Evolutionary conservation across 805 yeast genomes (phyloP).

Genomic region (Monosporozyma siamensis): DNA sequence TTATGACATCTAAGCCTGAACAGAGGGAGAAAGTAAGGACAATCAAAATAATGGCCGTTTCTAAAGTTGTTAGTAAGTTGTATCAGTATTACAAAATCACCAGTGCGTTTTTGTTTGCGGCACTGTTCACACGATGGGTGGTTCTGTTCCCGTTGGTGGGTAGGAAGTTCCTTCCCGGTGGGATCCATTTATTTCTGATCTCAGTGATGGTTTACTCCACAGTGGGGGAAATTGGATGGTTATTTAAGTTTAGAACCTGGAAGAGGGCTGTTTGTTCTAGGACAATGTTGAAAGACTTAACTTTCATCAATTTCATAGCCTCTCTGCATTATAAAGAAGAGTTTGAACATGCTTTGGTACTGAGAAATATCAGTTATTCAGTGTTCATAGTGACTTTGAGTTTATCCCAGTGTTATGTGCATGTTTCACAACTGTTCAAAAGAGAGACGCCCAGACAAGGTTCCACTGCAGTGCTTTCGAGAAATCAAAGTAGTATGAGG

Average conservation of each 20-base stretch:
- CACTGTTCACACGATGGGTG: slow-evolving; percentile 36
- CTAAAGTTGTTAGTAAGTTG: slow-evolving; percentile 8
- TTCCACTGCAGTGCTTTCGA: neutral
- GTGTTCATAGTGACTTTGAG: slow-evolving; percentile 21
- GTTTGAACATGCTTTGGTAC: slow-evolving; percentile 25
- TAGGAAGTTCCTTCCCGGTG: slow-evolving; percentile 54
- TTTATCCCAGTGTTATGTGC: slow-evolving; percentile 21
- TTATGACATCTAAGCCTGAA: no score
- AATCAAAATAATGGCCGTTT: neutral
- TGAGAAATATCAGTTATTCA: slow-evolving; percentile 26
- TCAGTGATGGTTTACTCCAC: slow-evolving; percentile 17
- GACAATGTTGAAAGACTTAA: slow-evolving; percentile 20
- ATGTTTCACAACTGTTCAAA: slow-evolving; percentile 22
- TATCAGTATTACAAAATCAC: slow-evolving; percentile 26
- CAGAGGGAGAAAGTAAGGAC: no score
- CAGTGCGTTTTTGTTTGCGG: slow-evolving; percentile 17
- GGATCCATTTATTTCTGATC: slow-evolving; percentile 55
- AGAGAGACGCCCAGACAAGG: neutral
- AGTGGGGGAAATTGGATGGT: slow-evolving; percentile 20
- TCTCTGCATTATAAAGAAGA: slow-evolving; percentile 26
- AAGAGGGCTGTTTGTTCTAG: slow-evolving; percentile 10
- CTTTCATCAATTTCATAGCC: slow-evolving; percentile 22
- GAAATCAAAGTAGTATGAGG: slow-evolving; percentile 4
- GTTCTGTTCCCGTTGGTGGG: slow-evolving; percentile 59
- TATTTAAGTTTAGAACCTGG: slow-evolving; percentile 18